Percentiles rank a stretch among this genome's conserved stretches.
Conservation (phyloP, 1,139 yeast genomes). For the Yamadazyma triangularis region DNA sequence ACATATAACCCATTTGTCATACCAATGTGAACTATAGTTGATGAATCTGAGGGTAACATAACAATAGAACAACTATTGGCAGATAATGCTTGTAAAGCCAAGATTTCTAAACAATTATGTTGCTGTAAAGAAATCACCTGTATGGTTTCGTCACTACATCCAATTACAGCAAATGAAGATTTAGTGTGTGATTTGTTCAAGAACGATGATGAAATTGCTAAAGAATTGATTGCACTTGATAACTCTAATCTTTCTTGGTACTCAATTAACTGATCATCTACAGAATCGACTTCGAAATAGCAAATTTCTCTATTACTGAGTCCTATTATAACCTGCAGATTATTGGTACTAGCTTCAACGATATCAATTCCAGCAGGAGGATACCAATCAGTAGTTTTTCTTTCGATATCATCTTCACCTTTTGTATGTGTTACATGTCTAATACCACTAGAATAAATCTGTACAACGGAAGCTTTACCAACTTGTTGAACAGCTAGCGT, state of each 20-base stretch:
- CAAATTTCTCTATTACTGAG: conserved; percentile 71
- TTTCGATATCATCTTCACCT: conserved; percentile 9
- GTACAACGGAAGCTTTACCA: conserved; percentile 62
- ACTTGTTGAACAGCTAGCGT: conserved; percentile 72
- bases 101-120: conserved; percentile 56
- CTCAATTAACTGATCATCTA: conserved; percentile 61
- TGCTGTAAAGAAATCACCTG: conserved; percentile 65
- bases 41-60: conserved; percentile 17
- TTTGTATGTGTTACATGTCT: conserved; percentile 48
- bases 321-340: conserved; percentile 64
- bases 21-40: conserved; percentile 61
- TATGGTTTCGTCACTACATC: conserved; percentile 67
- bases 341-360: conserved; percentile 55
- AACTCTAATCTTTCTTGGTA: conserved; percentile 61
- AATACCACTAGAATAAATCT: conserved; percentile 71
- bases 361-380: conserved; percentile 79
- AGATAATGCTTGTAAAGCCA: conserved; percentile 66
- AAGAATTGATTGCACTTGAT: conserved; percentile 48
- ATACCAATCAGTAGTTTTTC: conserved; percentile 60
- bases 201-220: conserved; percentile 31
- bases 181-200: conserved; percentile 26
- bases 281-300: conserved; percentile 72
- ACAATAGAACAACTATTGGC: conserved; percentile 52
- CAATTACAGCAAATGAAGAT: conserved; percentile 53
- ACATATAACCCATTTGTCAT: conserved; percentile 78